Evolutionary conservation across 768 basidiomycete species (phyloP), one percentile per base, ranked within the genome.

Genomic region (Kwoniella pini): DNA sequence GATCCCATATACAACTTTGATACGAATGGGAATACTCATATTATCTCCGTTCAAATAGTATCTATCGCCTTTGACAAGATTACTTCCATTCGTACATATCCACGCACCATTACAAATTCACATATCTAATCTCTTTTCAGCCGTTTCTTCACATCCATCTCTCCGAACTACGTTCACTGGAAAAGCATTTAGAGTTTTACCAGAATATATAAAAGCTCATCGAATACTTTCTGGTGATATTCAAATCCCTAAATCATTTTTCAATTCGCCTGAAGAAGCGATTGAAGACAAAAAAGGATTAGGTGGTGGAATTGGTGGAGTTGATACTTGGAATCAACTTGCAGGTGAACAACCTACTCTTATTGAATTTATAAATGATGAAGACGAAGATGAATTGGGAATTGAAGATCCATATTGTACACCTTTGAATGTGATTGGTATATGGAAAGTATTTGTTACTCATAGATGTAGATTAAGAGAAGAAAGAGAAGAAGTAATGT

Each of bases 261-360:
- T 53, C 5, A 36, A 36, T 15, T 15, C 33, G 33, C 7, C 31
- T 33, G 43, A n/a, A 55, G 33, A 36, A 36, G 33, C 33, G 19
- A 13, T 55, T 44, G 15, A n/a, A 22, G 52, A 30, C 22, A 24
- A 31, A 4, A 54, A 28, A 40, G 68, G 65, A 2, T 30, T 62
- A 9, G 65, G 63, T 27, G 70, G 63, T 0, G 65, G 62, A 0
- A 61, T 54, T 42, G 65, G 60, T 6, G 62, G 66, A 6, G 71
- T 70, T n/a, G 65, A 67, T 22, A 62, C 54, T 12, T 74, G 72
- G 72, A 69, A 55, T 1, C 45, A 51, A 10, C n/a, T 60, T 13
- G 72, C 72, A 42, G 72, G 72, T 4, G 70, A 74, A 54, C 63
- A 71, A 54, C 72, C 72, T 19, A 36, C 31, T 22, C n/a, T 57